Evolutionary conservation across 169 alveolate genomes (phyloP).

Genomic region (Amoebophrya sp.): DNA sequence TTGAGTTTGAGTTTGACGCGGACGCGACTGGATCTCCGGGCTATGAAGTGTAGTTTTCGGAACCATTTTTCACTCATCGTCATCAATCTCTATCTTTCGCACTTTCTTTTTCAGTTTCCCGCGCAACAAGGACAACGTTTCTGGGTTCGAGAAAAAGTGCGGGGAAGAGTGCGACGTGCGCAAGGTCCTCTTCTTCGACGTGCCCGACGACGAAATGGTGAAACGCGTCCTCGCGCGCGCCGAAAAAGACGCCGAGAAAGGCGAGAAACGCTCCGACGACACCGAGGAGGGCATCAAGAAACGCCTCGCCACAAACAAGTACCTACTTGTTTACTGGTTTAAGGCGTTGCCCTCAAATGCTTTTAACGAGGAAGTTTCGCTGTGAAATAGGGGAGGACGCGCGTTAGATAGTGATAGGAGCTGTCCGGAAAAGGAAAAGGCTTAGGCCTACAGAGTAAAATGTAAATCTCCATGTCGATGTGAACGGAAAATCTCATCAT

Average conservation of each 20-base stretch:
- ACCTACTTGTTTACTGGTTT: no score
- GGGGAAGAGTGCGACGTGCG: background rate
- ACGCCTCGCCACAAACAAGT: background rate
- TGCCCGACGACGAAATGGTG: background rate
- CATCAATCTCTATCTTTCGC: no score
- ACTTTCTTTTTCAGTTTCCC: no score
- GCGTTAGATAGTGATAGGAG: no score
- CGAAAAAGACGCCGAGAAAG: background rate
- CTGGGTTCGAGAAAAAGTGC: background rate
- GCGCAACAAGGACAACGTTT: background rate
- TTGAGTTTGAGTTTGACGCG: no score
- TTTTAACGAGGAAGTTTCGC: no score
- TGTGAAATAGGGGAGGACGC: background rate
- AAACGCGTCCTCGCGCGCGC: background rate
- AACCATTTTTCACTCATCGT: no score
- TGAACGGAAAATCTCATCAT: background rate
- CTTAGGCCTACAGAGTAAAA: background rate
- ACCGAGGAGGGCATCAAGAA: background rate
- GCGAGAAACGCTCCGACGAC: background rate
- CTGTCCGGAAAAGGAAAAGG: background rate
- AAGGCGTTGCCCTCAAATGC: no score
- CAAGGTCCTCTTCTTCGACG: background rate
- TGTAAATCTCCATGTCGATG: background rate
- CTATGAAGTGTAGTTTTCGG: no score
- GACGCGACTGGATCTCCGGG: no score